Conservation (phyloP, 495 filamentous ascomycete genomes). For the Trichocladium uniseriatum region DNA sequence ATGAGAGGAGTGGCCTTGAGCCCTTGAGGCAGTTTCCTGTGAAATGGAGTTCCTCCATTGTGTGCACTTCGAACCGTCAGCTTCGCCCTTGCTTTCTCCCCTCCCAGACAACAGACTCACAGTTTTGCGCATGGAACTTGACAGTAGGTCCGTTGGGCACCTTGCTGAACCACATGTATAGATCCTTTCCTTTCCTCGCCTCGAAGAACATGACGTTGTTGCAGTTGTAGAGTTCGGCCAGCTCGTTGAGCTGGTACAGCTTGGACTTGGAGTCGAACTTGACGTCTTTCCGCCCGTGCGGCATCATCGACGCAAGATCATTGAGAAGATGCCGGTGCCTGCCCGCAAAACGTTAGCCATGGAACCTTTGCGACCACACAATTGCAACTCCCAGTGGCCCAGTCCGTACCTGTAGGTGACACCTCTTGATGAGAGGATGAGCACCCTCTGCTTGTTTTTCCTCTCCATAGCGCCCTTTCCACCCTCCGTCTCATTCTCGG, state of each 20-base stretch:
- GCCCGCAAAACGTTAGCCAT: conserved; percentile 3
- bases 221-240: conserved; percentile 96
- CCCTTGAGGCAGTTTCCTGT: conserved; percentile 95
- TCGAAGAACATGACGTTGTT: conserved; percentile 98
- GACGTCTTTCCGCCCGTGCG: conserved; percentile 85
- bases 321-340: conserved; percentile 90
- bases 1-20: conserved; percentile 87
- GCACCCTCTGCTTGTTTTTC: conserved; percentile 62
- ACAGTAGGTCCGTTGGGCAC: conserved; percentile 92
- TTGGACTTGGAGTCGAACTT: conserved; percentile 96
- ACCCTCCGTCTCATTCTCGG: conserved; percentile 24
- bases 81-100: neutral
- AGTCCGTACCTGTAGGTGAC: conserved; percentile 66
- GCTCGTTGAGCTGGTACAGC: conserved; percentile 85
- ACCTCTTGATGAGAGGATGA: conserved; percentile 83
- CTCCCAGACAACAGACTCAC: conserved; percentile 13
- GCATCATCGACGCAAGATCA: conserved; percentile 80
- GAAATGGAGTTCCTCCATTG: conserved; percentile 93
- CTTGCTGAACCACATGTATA: conserved; percentile 90
- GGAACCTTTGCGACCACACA: neutral
- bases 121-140: conserved; percentile 71
- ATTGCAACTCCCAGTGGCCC: too few species aligned
- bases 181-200: conserved; percentile 86
- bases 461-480: conserved; percentile 39
- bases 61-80: conserved; percentile 52